phyloP scores from a whole-genome alignment of 2,329 filamentous ascomycete genomes.

The Trichoderma sp. region DNA sequence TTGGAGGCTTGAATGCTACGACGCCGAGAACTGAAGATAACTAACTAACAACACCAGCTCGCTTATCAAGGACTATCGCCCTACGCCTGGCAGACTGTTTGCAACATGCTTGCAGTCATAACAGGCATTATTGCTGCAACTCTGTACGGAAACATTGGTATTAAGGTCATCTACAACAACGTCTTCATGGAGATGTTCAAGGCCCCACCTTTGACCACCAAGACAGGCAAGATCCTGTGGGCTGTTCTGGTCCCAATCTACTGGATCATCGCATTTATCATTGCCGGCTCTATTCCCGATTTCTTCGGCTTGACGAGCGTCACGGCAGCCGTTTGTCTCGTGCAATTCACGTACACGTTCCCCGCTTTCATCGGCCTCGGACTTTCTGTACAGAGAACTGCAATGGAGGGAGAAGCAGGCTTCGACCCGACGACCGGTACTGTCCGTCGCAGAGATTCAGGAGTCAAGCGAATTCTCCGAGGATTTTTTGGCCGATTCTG shows the following conservation, averaged over 20 bases:
- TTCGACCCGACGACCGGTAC: constrained; percentile 30
- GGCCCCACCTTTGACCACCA: constrained; percentile 53
- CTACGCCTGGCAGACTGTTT: constrained; percentile 50
- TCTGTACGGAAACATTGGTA: constrained; percentile 58
- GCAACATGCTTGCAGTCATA: constrained; percentile 50
- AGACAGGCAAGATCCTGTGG: constrained; percentile 56
- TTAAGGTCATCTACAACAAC: constrained; percentile 59
- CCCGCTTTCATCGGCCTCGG: constrained; percentile 45
- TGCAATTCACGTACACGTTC: constrained; percentile 64
- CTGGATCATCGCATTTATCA: constrained; percentile 60
- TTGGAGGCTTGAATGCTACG: not conserved
- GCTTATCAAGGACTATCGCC: constrained; percentile 48
- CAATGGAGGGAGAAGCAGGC: constrained; percentile 30
- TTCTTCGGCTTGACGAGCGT: constrained; percentile 52
- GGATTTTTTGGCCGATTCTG: constrained; percentile 27
- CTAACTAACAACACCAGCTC: constrained; percentile 42
- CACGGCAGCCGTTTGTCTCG: constrained; percentile 57
- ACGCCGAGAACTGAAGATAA: not conserved
- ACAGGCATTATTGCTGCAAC: constrained; percentile 51
- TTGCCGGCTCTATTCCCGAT: constrained; percentile 59
- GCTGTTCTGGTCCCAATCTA: constrained; percentile 57
- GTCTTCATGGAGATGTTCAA: constrained; percentile 55
- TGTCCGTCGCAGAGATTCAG: constrained; percentile 19
- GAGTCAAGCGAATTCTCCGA: constrained; percentile 22
- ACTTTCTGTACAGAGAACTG: constrained; percentile 31